Conservation (phyloP, 768 basidiomycete genomes). For the Panaeolus papilionaceus region DNA sequence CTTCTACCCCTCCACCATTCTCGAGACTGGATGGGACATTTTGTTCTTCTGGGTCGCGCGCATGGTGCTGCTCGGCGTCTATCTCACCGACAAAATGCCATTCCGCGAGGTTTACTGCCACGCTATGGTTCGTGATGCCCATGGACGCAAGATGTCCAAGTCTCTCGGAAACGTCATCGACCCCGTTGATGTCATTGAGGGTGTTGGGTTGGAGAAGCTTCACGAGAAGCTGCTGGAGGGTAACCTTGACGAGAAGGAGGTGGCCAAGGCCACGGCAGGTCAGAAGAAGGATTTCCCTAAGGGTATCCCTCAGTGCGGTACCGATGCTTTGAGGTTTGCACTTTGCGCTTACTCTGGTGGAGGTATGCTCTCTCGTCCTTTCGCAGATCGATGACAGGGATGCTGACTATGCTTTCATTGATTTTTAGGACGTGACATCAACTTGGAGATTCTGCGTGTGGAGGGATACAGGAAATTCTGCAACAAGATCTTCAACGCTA, state of each 20-base stretch:
- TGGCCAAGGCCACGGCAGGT: conserved; percentile 86
- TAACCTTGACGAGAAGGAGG: conserved; percentile 93
- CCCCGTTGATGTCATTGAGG: conserved; percentile 93
- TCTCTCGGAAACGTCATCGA: conserved; percentile 98
- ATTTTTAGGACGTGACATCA: conserved; percentile 88
- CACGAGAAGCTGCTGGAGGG: conserved; percentile 89
- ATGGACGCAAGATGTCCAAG: conserved; percentile 99
- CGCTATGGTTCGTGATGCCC: conserved; percentile 98
- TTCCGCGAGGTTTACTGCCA: conserved; percentile 97
- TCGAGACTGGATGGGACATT: conserved; percentile 99
- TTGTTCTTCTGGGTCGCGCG: conserved; percentile 99
- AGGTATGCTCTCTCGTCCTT: conserved; percentile 48
- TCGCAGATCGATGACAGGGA: too few species aligned
- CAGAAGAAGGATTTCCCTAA: conserved; percentile 99
- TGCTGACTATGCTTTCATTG: background rate
- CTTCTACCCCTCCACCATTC: conserved; percentile 89
- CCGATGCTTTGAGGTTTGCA: conserved; percentile 94
- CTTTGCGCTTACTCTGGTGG: conserved; percentile 93
- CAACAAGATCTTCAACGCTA: conserved; percentile 99
- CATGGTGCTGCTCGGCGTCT: conserved; percentile 93
- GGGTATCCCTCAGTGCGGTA: conserved; percentile 98
- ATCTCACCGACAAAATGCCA: conserved; percentile 89
- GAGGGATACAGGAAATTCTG: conserved; percentile 99
- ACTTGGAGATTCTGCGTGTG: conserved; percentile 92
- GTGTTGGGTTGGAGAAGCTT: conserved; percentile 76